Percentiles rank a stretch among this genome's conserved stretches.
phyloP scores from a whole-genome alignment of 352 stramenopile genomes.

The Globisporangium spiculum region DNA sequence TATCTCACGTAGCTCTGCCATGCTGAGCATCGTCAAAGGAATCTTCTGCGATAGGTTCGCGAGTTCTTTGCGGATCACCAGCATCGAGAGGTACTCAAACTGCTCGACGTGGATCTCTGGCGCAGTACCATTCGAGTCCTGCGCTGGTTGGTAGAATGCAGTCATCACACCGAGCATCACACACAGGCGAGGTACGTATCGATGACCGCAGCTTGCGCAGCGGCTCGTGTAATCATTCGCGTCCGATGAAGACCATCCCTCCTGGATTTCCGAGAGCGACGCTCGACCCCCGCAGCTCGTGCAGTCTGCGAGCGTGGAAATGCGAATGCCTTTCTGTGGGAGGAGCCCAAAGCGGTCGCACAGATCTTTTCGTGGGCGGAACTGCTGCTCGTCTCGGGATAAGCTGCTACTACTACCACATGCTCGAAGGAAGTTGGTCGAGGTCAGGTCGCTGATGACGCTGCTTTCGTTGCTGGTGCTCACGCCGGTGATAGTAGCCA shows the following conservation, averaged over 20 bases:
- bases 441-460: neutral
- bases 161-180: constrained; percentile 37
- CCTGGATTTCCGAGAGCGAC: constrained; percentile 31
- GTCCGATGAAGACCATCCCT: constrained; percentile 28
- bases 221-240: constrained; percentile 40
- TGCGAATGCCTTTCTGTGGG: constrained; percentile 30
- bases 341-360: constrained; percentile 48
- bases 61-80: constrained; percentile 44
- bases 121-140: neutral
- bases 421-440: neutral
- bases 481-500: neutral
- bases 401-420: neutral
- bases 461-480: neutral
- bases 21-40: constrained; percentile 35
- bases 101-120: constrained; percentile 27
- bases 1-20: constrained; percentile 30
- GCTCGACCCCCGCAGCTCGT: constrained; percentile 29
- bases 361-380: constrained; percentile 26
- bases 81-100: constrained; percentile 43
- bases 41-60: constrained; percentile 34
- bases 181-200: constrained; percentile 36
- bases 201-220: constrained; percentile 27
- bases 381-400: constrained; percentile 6
- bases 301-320: constrained; percentile 43
- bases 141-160: constrained; percentile 17